Percentiles rank a stretch among this genome's conserved stretches.
These are phyloP conservation scores for Hemisphaericaspora subhashii DNA, from an alignment of 1,139 yeast genomes.

Conservation along the genomic window DNA sequence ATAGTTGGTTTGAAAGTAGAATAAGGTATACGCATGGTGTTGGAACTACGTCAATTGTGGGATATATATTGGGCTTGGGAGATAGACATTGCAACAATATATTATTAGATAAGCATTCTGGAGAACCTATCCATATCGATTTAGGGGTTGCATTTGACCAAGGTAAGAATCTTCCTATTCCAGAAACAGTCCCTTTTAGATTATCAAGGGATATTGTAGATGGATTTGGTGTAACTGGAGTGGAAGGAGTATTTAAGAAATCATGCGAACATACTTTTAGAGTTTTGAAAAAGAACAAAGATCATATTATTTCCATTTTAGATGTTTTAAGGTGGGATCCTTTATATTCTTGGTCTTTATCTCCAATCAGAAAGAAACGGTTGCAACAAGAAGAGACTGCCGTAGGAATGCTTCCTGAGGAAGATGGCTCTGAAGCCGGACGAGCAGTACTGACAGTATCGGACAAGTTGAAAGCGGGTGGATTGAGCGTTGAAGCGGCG, in stretches of 20 bases:
- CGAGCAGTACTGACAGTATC: conserved; percentile 74
- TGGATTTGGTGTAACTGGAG: conserved; percentile 86
- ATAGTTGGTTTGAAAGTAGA: conserved; percentile 71
- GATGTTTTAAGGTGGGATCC: conserved; percentile 94
- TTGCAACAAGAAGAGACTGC: conserved; percentile 47
- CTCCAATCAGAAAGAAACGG: conserved; percentile 63
- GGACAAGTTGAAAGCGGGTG: conserved; percentile 64
- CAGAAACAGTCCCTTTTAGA: conserved; percentile 93
- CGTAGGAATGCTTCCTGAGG: conserved; percentile 31
- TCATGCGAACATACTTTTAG: conserved; percentile 74
- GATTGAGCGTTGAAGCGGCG: conserved; percentile 78
- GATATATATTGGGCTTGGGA: conserved; percentile 86
- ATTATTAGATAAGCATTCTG: conserved; percentile 70
- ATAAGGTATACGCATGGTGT: conserved; percentile 72
- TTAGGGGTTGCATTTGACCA: conserved; percentile 95
- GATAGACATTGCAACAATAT: conserved; percentile 94
- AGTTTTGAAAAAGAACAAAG: conserved; percentile 64
- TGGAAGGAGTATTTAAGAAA: conserved; percentile 69
- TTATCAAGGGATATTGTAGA: conserved; percentile 88
- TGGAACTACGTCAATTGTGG: conserved; percentile 85
- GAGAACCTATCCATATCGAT: conserved; percentile 95
- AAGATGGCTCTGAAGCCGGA: conserved; percentile 74
- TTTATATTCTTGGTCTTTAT: conserved; percentile 82
- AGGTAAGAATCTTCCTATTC: conserved; percentile 79
- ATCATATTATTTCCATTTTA: conserved; percentile 74